Conservation (phyloP, 768 basidiomycete species). For the Tremella mesenterica region DNA sequence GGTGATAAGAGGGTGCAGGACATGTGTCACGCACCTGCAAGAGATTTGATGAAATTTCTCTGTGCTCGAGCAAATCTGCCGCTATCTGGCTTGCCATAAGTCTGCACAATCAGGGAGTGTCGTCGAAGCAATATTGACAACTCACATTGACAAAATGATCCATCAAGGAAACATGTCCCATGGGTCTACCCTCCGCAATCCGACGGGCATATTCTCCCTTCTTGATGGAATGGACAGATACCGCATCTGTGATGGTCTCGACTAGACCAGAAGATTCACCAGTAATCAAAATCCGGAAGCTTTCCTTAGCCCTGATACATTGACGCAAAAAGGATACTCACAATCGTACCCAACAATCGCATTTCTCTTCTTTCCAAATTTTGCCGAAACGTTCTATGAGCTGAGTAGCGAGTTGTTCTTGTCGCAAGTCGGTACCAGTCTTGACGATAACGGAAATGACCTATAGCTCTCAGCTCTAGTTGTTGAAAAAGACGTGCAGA, state of each 20-base stretch:
- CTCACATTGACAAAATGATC: slow-evolving; percentile 84
- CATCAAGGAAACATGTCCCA: slow-evolving; percentile 78
- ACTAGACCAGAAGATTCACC: slow-evolving; percentile 87
- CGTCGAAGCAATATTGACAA: slow-evolving; percentile 6
- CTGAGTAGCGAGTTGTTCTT: slow-evolving; percentile 94
- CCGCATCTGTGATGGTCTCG: slow-evolving; percentile 95
- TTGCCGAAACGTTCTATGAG: slow-evolving; percentile 82
- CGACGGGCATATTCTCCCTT: slow-evolving; percentile 94
- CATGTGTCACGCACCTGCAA: slow-evolving; percentile 56
- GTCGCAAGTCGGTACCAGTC: slow-evolving; percentile 89
- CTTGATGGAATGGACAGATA: slow-evolving; percentile 98
- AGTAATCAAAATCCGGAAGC: slow-evolving; percentile 92
- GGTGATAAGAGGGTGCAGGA: background rate
- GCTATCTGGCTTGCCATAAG: slow-evolving; percentile 79
- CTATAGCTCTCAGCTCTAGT: slow-evolving; percentile 52
- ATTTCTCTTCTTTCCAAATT: slow-evolving; percentile 92
- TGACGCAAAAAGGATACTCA: slow-evolving; percentile 43
- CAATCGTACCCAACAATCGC: slow-evolving; percentile 90
- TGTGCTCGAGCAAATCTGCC: slow-evolving; percentile 84
- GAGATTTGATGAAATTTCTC: slow-evolving; percentile 83
- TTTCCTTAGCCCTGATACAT: slow-evolving; percentile 38
- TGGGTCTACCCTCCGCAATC: slow-evolving; percentile 59
- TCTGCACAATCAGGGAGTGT: slow-evolving; percentile 48
- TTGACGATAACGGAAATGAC: slow-evolving; percentile 97
- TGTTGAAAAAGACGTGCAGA: background rate